Base-by-base conservation (phyloP, 208 protist genomes). In the Acanthamoeba triangularis region DNA sequence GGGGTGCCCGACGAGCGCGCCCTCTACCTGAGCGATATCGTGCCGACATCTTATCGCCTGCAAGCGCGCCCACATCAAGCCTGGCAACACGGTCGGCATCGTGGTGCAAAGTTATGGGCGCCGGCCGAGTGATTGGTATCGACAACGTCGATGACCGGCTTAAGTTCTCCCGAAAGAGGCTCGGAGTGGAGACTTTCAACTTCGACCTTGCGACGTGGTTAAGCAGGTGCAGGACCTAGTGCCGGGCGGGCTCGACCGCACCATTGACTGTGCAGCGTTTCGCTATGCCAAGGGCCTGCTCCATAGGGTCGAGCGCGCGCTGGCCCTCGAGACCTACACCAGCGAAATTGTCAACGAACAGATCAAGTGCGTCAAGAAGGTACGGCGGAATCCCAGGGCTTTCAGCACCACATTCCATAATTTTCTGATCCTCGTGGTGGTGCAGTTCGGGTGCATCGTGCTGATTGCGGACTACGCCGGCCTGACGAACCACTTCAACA, bases 401-500 rank as follows among this genome's bases (percentile, higher is more conserved):
- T 30, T 3, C 25, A 13, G n/a, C 25, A 7, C 65, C 25, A 11
- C 33, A 6, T 67, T 52, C 37, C 30, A 52, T 25, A 18, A 3
- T 25, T 82, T 49, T 5, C 33, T 30, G 2, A 7, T 82, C 28
- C 3, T 23, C 0, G 33, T 44, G 30, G 13, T 30, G 3, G 23
- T 44, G 67, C 20, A 85, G 76, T 85, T 85, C 76, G 96, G 96
- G 11, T 20, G 44, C 8, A 84, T 97, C 18, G 54, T 52, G 23
- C 52, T 97, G 23, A 96, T 97, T 65, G 96, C 87, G 28, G 96
- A 96, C 72, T 97, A 96, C 52, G 61, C 28, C 13, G 80, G 78
- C 7, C 72, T 54, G 90, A 92, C 94, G 92, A 97, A 97, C 85
- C 92, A 97, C 85, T 97, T 97, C 92, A 85, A 94, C 33, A 72